Evolutionary conservation across 768 basidiomycete genomes (phyloP).

Genomic region (Rhizopogon salebrosus): DNA sequence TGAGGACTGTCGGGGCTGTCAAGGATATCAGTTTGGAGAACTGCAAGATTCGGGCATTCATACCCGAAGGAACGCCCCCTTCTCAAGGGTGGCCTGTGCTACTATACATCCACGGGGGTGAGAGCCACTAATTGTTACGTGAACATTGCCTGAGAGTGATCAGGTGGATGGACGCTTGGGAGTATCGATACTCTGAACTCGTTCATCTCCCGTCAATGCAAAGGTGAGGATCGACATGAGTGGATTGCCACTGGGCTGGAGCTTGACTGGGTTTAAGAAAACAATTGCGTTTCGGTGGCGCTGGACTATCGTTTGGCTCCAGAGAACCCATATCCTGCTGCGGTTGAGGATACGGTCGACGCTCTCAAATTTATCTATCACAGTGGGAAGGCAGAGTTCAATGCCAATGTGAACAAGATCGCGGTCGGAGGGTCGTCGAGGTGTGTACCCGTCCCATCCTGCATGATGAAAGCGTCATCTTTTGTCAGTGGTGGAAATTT

Average conservation of each 20-base stretch:
- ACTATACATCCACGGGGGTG: conserved; percentile 71
- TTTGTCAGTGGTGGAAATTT: conserved; percentile 60
- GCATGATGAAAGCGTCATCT: neutral
- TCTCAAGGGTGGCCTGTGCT: conserved; percentile 62
- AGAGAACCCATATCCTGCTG: conserved; percentile 65
- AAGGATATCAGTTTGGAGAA: conserved; percentile 45
- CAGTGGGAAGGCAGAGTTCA: conserved; percentile 41
- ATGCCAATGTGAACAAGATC: conserved; percentile 46
- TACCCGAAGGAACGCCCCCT: conserved; percentile 47
- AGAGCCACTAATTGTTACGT: conserved; percentile 6
- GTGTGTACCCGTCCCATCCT: conserved; percentile 22
- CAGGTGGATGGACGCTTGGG: conserved; percentile 75
- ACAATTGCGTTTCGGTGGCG: conserved; percentile 56
- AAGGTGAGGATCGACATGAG: conserved; percentile 7
- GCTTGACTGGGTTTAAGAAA: conserved; percentile 31
- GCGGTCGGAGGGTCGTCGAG: conserved; percentile 73
- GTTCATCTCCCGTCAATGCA: conserved; percentile 36
- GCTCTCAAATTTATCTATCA: conserved; percentile 55
- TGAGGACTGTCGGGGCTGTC: conserved; percentile 49
- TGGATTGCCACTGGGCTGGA: neutral
- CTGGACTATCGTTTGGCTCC: conserved; percentile 74
- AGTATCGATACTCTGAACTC: conserved; percentile 53
- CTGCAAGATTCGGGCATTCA: conserved; percentile 57
- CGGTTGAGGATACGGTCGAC: conserved; percentile 67
- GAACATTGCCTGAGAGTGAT: neutral